These are phyloP conservation scores for Lavandula angustifolia DNA, from an alignment of 257 asterid genomes.

Conservation along the genomic window DNA sequence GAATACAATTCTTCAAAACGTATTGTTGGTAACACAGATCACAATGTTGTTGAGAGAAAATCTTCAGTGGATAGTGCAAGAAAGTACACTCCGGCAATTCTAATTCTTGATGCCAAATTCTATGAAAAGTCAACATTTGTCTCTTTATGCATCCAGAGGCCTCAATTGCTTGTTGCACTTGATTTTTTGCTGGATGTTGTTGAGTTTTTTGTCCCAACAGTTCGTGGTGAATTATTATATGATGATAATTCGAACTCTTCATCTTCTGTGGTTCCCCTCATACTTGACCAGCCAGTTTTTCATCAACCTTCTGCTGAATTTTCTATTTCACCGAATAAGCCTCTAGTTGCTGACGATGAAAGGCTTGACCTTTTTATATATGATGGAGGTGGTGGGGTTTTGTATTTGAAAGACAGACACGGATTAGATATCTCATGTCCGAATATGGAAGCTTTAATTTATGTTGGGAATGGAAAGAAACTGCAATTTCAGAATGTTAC, in stretches of 20 bases:
- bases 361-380: slow-evolving; percentile 69
- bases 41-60: slow-evolving; percentile 32
- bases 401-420: slow-evolving; percentile 74
- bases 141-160: slow-evolving; percentile 92
- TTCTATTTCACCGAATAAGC: slow-evolving; percentile 72
- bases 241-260: slow-evolving; percentile 62
- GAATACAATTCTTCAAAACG: slow-evolving; percentile 45
- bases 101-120: slow-evolving; percentile 83
- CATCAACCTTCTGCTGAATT: slow-evolving; percentile 68
- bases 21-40: slow-evolving; percentile 37
- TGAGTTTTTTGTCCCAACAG: slow-evolving; percentile 93
- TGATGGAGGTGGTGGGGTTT: slow-evolving; percentile 90
- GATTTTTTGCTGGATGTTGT: slow-evolving; percentile 87
- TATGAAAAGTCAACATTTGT: slow-evolving; percentile 55
- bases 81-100: slow-evolving; percentile 73
- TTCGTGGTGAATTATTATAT: slow-evolving; percentile 63
- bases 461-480: slow-evolving; percentile 88
- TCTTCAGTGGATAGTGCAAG: slow-evolving; percentile 37
- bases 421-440: slow-evolving; percentile 61
- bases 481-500: slow-evolving; percentile 84
- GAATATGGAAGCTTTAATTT: slow-evolving; percentile 72
- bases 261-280: slow-evolving; percentile 58
- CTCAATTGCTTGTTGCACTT: slow-evolving; percentile 92
- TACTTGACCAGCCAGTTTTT: slow-evolving; percentile 72
- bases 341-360: slow-evolving; percentile 88